phyloP scores from a whole-genome alignment of 2,329 filamentous ascomycete genomes.

The Colletotrichum spaethianum region DNA sequence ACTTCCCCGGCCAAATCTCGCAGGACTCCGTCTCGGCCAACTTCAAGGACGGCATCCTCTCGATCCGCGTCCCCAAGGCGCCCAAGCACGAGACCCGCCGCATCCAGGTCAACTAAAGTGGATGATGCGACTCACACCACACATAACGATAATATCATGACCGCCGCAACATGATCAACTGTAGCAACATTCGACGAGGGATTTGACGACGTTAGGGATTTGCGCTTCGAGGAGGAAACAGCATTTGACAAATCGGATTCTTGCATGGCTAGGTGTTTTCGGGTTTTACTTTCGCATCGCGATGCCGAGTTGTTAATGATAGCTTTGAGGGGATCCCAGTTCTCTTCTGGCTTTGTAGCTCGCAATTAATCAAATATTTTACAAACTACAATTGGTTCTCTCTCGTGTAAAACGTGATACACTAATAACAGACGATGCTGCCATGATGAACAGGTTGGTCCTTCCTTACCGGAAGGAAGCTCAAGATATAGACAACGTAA shows the following conservation, averaged over 20 bases:
- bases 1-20: conserved; percentile 76
- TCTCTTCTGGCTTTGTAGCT: conserved; percentile 5
- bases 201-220: not conserved
- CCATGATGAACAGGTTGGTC: not conserved
- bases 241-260: not conserved
- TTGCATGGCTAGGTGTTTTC: conserved; percentile 18
- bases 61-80: conserved; percentile 75
- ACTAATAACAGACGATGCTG: no score
- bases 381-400: not conserved
- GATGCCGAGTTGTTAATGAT: not conserved
- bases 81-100: conserved; percentile 70
- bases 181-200: conserved; percentile 10
- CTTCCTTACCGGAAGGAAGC: no score
- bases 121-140: no score
- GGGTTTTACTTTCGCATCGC: not conserved
- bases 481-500: no score
- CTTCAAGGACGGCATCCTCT: conserved; percentile 77
- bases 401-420: no score
- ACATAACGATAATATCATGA: not conserved
- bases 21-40: conserved; percentile 72
- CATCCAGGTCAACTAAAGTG: conserved; percentile 66
- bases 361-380: not conserved
- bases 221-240: not conserved
- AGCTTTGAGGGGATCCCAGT: not conserved
- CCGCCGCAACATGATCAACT: not conserved